phyloP scores from a whole-genome alignment of 164 flowering plant species.

The Piper longum region DNA sequence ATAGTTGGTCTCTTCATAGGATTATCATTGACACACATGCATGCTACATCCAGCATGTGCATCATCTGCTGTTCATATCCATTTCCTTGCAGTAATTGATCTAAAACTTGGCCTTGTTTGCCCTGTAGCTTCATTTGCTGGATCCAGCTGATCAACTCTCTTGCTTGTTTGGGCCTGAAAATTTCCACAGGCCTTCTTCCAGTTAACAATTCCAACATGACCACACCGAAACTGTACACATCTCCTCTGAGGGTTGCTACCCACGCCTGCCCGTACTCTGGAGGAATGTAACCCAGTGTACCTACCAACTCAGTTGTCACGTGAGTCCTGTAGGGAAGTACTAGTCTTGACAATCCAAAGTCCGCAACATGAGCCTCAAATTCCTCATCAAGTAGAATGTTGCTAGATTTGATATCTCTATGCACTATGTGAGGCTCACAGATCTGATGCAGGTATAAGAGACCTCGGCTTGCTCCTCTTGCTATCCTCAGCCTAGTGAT shows the following conservation, averaged over 20 bases:
- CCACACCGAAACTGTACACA: slow-evolving; percentile 7
- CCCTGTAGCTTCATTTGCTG: slow-evolving; percentile 7
- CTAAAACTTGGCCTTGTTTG: slow-evolving; percentile 7
- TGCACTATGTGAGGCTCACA: slow-evolving; percentile 76
- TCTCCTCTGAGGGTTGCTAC: slow-evolving; percentile 11
- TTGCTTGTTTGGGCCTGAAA: slow-evolving; percentile 6
- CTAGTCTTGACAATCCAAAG: slow-evolving; percentile 54
- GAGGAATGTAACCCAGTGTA: slow-evolving; percentile 55
- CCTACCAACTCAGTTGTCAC: slow-evolving; percentile 76
- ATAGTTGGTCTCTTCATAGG: slow-evolving; percentile 7
- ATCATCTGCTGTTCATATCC: slow-evolving; percentile 6
- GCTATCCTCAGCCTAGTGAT: slow-evolving; percentile 33
- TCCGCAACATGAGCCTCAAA: slow-evolving; percentile 23
- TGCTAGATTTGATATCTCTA: slow-evolving; percentile 52
- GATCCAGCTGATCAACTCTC: slow-evolving; percentile 8
- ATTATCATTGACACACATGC: slow-evolving; percentile 9
- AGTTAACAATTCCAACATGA: slow-evolving; percentile 8
- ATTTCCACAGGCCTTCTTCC: slow-evolving; percentile 9
- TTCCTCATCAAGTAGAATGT: slow-evolving; percentile 21
- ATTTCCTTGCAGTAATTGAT: slow-evolving; percentile 3
- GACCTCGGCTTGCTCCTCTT: slow-evolving; percentile 44
- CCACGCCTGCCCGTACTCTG: slow-evolving; percentile 11
- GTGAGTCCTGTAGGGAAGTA: slow-evolving; percentile 60
- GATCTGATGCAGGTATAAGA: slow-evolving; percentile 57
- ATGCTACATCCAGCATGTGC: slow-evolving; percentile 6